A percentile compares a stretch with the other conserved stretches of the same genome.
phyloP scores from a whole-genome alignment of 2,329 filamentous ascomycete genomes.

The Paecilomyces formosus region DNA sequence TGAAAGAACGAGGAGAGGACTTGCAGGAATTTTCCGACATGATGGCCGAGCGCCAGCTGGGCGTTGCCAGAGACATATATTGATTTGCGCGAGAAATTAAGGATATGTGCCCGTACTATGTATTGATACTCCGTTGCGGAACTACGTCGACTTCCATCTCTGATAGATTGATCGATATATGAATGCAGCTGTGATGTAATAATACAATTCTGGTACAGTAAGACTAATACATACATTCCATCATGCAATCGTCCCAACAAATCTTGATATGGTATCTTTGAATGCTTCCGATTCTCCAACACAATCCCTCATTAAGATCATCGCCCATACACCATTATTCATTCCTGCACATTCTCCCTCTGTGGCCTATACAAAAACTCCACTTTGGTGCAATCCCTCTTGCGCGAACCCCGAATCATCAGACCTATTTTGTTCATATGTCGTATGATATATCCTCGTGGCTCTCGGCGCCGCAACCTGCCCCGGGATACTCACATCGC shows the following conservation, averaged over 20 bases:
- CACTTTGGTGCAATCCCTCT: neutral
- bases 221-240: neutral
- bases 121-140: neutral
- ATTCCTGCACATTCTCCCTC: neutral
- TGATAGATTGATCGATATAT: neutral
- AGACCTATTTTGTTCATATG: neutral
- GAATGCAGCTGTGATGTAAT: neutral
- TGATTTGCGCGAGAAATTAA: neutral
- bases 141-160: neutral
- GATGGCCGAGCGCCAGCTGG: constrained; percentile 19
- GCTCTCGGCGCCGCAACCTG: neutral
- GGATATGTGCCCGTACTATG: neutral
- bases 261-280: neutral
- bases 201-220: neutral
- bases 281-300: neutral
- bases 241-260: neutral
- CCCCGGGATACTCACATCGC: neutral
- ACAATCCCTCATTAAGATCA: neutral
- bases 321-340: neutral
- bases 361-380: neutral
- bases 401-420: neutral
- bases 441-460: neutral
- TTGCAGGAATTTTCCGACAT: constrained; percentile 31
- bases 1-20: constrained; percentile 48
- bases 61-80: constrained; percentile 16